Percentiles rank a stretch among this genome's conserved stretches.
These are phyloP conservation scores for Neurospora sublineolata DNA, from an alignment of 495 filamentous ascomycete genomes.

Conservation along the genomic window DNA sequence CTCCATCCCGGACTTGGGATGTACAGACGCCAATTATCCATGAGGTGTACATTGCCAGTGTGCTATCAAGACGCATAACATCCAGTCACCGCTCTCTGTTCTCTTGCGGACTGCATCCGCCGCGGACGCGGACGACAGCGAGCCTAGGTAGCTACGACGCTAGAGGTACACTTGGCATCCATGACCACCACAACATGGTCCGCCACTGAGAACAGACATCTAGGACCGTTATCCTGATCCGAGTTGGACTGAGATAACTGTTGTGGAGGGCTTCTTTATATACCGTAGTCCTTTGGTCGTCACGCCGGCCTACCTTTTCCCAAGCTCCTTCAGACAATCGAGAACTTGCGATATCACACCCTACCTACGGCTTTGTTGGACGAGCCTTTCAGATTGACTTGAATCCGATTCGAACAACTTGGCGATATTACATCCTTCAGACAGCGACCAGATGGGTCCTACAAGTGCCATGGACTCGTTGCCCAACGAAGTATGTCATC, in stretches of 20 bases:
- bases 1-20: background rate
- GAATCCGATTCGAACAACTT: background rate
- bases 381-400: background rate
- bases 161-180: background rate
- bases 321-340: background rate
- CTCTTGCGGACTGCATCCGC: background rate
- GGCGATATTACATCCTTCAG: background rate
- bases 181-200: background rate
- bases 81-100: background rate
- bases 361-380: background rate
- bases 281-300: background rate
- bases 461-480: conserved; percentile 24
- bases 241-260: background rate
- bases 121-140: background rate
- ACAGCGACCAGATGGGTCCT: conserved; percentile 14
- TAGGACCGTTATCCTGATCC: background rate
- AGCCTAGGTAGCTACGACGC: background rate
- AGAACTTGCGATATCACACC: background rate
- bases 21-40: background rate
- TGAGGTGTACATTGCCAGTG: background rate
- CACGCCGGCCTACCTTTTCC: background rate
- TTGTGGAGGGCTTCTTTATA: background rate
- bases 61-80: background rate
- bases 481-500: conserved; percentile 32
- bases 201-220: background rate